Percentiles rank a stretch among this genome's conserved stretches.
Evolutionary conservation across 768 basidiomycete genomes (phyloP).

Genomic region (Rhodosporidiobolus odoratus): DNA sequence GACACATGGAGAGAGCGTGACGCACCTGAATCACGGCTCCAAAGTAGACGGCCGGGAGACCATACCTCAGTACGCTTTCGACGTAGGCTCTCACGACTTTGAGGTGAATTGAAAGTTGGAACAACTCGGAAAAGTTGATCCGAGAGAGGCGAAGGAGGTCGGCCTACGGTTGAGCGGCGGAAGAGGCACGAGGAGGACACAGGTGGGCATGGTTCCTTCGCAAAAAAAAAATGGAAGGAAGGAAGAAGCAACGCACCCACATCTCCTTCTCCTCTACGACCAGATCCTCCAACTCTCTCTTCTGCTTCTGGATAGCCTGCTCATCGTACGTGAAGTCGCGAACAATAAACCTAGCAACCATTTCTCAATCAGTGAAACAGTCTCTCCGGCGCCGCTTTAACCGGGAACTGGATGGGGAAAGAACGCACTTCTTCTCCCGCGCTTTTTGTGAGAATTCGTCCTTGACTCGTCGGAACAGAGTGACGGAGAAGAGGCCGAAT

Average conservation of each 20-base stretch:
- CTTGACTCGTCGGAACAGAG: conserved; percentile 81
- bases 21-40: conserved; percentile 74
- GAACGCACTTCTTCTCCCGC: conserved; percentile 79
- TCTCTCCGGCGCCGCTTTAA: background rate
- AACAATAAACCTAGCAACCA: conserved; percentile 70
- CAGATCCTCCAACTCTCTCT: conserved; percentile 70
- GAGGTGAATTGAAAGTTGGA: conserved; percentile 86
- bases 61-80: conserved; percentile 92
- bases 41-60: conserved; percentile 82
- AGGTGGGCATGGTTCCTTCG: too few species aligned
- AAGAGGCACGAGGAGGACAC: background rate
- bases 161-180: conserved; percentile 54
- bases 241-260: conserved; percentile 61
- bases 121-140: conserved; percentile 94
- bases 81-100: conserved; percentile 87
- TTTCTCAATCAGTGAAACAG: background rate
- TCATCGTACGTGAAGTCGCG: conserved; percentile 91
- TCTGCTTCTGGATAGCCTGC: conserved; percentile 70
- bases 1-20: background rate
- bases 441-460: conserved; percentile 92
- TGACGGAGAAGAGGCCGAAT: conserved; percentile 74
- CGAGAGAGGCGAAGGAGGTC: conserved; percentile 83
- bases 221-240: background rate
- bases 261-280: conserved; percentile 88
- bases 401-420: background rate